These are phyloP conservation scores for Trichosporon sp. DNA, from an alignment of 1,284 basidiomycete species.

Conservation along the genomic window DNA sequence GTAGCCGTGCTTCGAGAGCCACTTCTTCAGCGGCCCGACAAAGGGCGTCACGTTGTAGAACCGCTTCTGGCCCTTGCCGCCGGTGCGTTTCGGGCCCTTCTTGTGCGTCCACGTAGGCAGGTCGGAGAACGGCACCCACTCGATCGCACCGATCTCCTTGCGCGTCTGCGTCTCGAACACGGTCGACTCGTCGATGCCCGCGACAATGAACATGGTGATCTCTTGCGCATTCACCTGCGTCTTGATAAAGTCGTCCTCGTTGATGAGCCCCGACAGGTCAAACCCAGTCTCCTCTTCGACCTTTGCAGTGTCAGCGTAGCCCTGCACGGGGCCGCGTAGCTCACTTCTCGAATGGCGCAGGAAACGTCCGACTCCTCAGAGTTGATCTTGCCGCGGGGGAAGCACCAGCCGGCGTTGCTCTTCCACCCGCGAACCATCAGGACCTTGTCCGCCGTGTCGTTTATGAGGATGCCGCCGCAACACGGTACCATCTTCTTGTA, in stretches of 20 bases:
- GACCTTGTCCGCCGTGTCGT: constrained; percentile 87
- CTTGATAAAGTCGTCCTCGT: constrained; percentile 70
- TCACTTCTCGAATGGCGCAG: constrained; percentile 86
- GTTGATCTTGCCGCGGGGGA: constrained; percentile 99
- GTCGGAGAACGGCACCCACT: constrained; percentile 89
- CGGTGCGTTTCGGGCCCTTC: constrained; percentile 53
- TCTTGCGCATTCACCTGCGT: constrained; percentile 82
- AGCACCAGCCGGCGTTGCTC: constrained; percentile 92
- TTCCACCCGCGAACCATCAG: constrained; percentile 98
- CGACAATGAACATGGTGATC: constrained; percentile 87
- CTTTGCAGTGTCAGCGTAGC: constrained; percentile 50
- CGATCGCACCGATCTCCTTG: constrained; percentile 98
- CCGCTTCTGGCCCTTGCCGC: constrained; percentile 56
- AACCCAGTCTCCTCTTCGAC: constrained; percentile 93
- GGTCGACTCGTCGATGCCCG: constrained; percentile 83
- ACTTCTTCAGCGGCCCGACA: constrained; percentile 59
- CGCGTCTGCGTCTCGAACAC: constrained; percentile 88
- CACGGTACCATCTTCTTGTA: constrained; percentile 98
- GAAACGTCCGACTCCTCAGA: constrained; percentile 75
- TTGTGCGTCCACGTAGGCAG: constrained; percentile 90
- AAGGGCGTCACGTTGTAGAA: constrained; percentile 97
- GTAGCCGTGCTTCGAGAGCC: constrained; percentile 33
- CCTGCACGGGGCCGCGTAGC: constrained; percentile 17
- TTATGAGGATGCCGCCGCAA: constrained; percentile 96
- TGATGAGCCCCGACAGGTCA: constrained; percentile 68